phyloP scores from a whole-genome alignment of 306 rosid species.

The Acacia confusa region DNA sequence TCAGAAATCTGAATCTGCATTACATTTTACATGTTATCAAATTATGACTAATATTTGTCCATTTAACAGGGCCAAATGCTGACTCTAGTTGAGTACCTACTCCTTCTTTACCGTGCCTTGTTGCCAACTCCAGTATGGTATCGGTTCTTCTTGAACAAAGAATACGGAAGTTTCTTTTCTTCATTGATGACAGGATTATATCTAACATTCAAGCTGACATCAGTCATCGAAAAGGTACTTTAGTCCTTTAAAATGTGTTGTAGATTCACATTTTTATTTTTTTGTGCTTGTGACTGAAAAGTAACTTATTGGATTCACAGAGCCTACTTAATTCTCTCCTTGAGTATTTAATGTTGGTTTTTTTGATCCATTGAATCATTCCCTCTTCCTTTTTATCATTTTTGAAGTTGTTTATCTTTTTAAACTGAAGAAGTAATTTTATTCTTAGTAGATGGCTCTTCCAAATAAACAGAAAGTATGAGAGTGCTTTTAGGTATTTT shows the following conservation, averaged over 20 bases:
- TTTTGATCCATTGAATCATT: background rate
- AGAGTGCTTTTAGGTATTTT: background rate
- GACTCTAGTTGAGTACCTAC: conserved; percentile 82
- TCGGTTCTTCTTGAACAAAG: conserved; percentile 98
- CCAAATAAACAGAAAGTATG: background rate
- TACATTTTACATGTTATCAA: background rate
- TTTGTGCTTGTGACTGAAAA: conserved; percentile 8
- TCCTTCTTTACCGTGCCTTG: conserved; percentile 90
- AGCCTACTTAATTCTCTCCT: background rate
- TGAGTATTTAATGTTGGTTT: background rate
- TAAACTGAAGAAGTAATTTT: background rate
- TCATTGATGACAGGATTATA: conserved; percentile 93
- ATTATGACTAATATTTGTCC: conserved; percentile 36
- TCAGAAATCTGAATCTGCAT: conserved; percentile 15
- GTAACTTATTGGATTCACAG: background rate
- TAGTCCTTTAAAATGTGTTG: conserved; percentile 5
- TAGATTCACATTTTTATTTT: conserved; percentile 15
- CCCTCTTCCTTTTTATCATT: background rate
- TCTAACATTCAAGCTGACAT: conserved; percentile 93
- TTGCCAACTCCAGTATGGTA: conserved; percentile 98
- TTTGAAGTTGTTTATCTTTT: background rate
- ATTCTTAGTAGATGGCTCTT: background rate
- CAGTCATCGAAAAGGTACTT: conserved; percentile 91
- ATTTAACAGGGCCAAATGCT: conserved; percentile 88
- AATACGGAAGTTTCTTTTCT: conserved; percentile 94